phyloP scores from a whole-genome alignment of 768 basidiomycete species.

The Tephrocybe sp. region DNA sequence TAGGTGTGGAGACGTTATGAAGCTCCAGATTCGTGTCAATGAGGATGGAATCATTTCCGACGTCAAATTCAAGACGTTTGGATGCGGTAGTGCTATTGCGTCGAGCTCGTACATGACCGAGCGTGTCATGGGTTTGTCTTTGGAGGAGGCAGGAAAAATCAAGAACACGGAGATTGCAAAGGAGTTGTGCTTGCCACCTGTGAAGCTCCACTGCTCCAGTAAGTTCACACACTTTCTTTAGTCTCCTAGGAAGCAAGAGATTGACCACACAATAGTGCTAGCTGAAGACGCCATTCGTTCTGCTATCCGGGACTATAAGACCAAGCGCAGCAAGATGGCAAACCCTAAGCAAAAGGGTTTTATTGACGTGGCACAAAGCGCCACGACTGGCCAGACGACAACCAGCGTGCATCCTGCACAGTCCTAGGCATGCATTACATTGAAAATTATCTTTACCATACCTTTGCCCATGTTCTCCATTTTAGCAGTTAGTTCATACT shows the following conservation, averaged over 20 bases:
- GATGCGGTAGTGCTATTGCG: constrained; percentile 97
- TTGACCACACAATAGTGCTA: constrained; percentile 57
- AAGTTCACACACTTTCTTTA: constrained; percentile 29
- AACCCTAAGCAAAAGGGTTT: constrained; percentile 60
- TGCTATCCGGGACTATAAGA: constrained; percentile 93
- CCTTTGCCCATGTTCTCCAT: constrained; percentile 8
- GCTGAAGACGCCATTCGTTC: constrained; percentile 99
- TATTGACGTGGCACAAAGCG: constrained; percentile 68
- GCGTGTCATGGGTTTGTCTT: constrained; percentile 89
- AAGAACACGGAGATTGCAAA: constrained; percentile 99
- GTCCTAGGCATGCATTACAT: constrained; percentile 15
- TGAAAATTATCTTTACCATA: constrained; percentile 3
- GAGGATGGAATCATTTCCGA: constrained; percentile 94
- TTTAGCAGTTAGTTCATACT: constrained; percentile 17
- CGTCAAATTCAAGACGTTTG: constrained; percentile 99
- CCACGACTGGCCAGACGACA: constrained; percentile 51
- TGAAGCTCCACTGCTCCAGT: constrained; percentile 96
- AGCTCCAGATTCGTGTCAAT: constrained; percentile 96
- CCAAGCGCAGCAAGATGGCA: constrained; percentile 64
- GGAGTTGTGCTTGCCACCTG: constrained; percentile 92
- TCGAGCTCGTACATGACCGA: constrained; percentile 99
- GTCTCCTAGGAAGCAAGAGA: neutral
- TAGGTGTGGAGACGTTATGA: constrained; percentile 99
- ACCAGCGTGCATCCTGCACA: constrained; percentile 50
- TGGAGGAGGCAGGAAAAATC: constrained; percentile 94